These are phyloP conservation scores for Suillus plorans DNA, from an alignment of 768 basidiomycete species.

Conservation along the genomic window DNA sequence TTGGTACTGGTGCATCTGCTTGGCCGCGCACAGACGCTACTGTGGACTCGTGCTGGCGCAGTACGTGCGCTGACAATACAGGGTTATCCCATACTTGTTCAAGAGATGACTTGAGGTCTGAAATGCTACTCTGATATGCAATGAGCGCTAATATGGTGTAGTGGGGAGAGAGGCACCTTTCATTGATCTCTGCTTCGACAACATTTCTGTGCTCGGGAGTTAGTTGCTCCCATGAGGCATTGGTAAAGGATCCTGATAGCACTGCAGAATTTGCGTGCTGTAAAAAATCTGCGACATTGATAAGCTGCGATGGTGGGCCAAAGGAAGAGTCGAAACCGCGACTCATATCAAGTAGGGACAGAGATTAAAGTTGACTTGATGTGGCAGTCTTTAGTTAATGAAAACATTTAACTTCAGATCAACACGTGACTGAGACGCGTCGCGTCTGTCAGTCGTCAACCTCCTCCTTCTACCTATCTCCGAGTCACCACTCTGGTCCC, in stretches of 20 bases:
- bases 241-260: constrained; percentile 6
- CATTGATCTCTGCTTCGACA: constrained; percentile 41
- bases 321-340: constrained; percentile 51
- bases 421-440: not conserved
- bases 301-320: constrained; percentile 60
- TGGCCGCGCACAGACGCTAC: constrained; percentile 38
- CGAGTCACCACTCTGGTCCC: not conserved
- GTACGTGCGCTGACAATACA: constrained; percentile 54
- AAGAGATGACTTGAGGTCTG: constrained; percentile 47
- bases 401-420: not conserved
- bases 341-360: constrained; percentile 18
- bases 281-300: constrained; percentile 48
- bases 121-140: constrained; percentile 40
- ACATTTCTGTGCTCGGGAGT: constrained; percentile 26
- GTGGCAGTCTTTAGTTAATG: not conserved
- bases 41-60: constrained; percentile 49
- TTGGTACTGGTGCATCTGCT: constrained; percentile 28
- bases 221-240: constrained; percentile 23
- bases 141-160: not conserved
- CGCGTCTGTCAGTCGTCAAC: not conserved
- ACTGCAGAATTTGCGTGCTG: constrained; percentile 26
- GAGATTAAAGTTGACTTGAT: not conserved
- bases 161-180: constrained; percentile 30
- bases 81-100: constrained; percentile 55
- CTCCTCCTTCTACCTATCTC: not conserved